Evolutionary conservation across 768 basidiomycete genomes (phyloP).

Genomic region (Calvatia gigantea): DNA sequence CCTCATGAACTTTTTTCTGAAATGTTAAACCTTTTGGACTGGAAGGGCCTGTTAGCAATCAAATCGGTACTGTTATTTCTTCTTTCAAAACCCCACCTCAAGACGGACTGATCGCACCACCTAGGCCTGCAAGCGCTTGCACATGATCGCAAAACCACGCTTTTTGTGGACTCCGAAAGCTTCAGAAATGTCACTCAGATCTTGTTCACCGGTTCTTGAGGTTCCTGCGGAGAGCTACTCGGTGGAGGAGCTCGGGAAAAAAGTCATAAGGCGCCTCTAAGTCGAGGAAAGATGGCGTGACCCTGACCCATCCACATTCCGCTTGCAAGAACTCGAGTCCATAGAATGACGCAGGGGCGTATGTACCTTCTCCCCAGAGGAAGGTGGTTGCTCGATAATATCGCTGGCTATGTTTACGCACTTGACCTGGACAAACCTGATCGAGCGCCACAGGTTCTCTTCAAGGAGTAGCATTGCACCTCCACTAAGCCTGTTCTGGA

Average conservation of each 20-base stretch:
- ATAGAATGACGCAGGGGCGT: not conserved
- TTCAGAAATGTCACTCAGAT: not conserved
- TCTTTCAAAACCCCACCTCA: not conserved
- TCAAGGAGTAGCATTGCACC: not conserved
- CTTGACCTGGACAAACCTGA: not conserved
- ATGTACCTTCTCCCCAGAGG: not conserved
- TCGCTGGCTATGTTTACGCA: not conserved
- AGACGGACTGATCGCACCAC: not conserved
- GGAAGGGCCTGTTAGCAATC: not conserved
- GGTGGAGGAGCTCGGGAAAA: not conserved
- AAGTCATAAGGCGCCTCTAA: not conserved
- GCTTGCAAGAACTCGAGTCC: not conserved
- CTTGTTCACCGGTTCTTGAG: not conserved
- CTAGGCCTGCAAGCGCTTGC: not conserved
- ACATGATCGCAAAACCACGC: not conserved
- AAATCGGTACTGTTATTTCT: not conserved
- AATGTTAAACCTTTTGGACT: not conserved
- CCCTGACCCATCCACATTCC: not conserved
- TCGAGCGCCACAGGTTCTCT: not conserved
- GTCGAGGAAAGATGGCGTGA: not conserved
- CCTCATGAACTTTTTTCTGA: not conserved
- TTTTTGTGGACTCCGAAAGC: not conserved
- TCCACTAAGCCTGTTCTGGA: not conserved
- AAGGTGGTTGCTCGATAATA: not conserved
- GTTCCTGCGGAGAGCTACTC: not conserved